Evolutionary conservation across 257 asterid species (phyloP), one percentile per base, ranked within the genome.

Genomic region (Solanum piurae): DNA sequence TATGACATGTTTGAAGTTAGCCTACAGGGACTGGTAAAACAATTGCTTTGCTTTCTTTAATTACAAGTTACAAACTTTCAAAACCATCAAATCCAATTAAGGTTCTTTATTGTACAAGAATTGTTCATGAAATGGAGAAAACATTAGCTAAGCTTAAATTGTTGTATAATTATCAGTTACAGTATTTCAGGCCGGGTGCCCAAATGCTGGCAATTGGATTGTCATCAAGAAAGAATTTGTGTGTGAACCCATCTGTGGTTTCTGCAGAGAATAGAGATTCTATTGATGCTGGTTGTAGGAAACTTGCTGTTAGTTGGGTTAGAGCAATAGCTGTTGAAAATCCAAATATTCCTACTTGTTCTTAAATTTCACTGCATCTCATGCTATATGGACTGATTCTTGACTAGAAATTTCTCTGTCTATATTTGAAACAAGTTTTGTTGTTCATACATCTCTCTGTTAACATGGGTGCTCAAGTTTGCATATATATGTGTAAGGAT

Each of bases 121-220:
- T 99, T 1, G 99, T 97, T 13, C 99, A 97, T 91, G 99, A 97
- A 90, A 97, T 97, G 99, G 99, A 97, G 93, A 97, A 97, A 91
- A 97, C 99, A 86, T 92, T 97, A 49, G 98, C 96, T 1, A 99
- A 97, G 71, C 94, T 97, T 91, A 97, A 92, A 88, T 87, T 92
- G 20, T 86, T 97, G 89, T 96, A 96, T 87, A 91, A 92, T 62
- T 96, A 94, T 86, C 99, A 97, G 92, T 92, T 95, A 66, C 87
- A 94, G 86, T 88, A 94, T 69, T 88, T 96, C 82, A 99, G 98
- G 1, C 91, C 91, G 1, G 88, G 93, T 1, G 99, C 99, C 3
- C 71, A 89, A 90, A 93, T 94, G 62, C 93, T 97, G 21, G 99
- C 99, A 0, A 76, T 97, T 8, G 99, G 99, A 66, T 92, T 97